Evolutionary conservation across 352 stramenopile species (phyloP).

Genomic region (Globisporangium perplexum): DNA sequence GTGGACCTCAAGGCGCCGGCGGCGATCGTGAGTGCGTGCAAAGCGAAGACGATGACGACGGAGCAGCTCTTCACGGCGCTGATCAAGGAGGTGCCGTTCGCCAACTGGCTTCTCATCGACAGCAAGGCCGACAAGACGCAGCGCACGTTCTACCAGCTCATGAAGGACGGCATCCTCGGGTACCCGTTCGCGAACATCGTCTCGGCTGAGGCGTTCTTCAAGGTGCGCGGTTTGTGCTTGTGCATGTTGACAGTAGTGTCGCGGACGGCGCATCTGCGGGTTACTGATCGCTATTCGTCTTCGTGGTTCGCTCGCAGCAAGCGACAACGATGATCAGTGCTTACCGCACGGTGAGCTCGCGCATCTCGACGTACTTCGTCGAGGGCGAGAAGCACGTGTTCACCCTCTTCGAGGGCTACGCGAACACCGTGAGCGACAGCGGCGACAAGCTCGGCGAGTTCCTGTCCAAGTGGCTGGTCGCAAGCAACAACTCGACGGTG

Average conservation of each 20-base stretch:
- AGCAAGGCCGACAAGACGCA: slow-evolving; percentile 55
- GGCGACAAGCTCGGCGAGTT: slow-evolving; percentile 13
- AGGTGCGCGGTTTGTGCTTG: background rate
- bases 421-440: slow-evolving; percentile 20
- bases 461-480: slow-evolving; percentile 12
- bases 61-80: slow-evolving; percentile 34
- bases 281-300: background rate
- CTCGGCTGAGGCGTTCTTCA: slow-evolving; percentile 26
- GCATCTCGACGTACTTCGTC: slow-evolving; percentile 40
- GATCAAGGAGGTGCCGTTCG: slow-evolving; percentile 25
- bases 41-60: slow-evolving; percentile 19
- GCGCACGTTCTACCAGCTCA: slow-evolving; percentile 51
- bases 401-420: slow-evolving; percentile 23
- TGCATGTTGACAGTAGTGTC: too few species aligned
- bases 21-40: slow-evolving; percentile 17
- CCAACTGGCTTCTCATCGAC: slow-evolving; percentile 57
- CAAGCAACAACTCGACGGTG: slow-evolving; percentile 2
- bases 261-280: background rate
- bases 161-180: slow-evolving; percentile 40
- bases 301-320: slow-evolving; percentile 10
- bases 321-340: slow-evolving; percentile 27
- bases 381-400: slow-evolving; percentile 45
- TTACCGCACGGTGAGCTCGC: slow-evolving; percentile 30
- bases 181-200: slow-evolving; percentile 61
- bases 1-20: slow-evolving; percentile 18